Evolutionary conservation across 345 rosid species (phyloP).

Genomic region (Camelina sativa): DNA sequence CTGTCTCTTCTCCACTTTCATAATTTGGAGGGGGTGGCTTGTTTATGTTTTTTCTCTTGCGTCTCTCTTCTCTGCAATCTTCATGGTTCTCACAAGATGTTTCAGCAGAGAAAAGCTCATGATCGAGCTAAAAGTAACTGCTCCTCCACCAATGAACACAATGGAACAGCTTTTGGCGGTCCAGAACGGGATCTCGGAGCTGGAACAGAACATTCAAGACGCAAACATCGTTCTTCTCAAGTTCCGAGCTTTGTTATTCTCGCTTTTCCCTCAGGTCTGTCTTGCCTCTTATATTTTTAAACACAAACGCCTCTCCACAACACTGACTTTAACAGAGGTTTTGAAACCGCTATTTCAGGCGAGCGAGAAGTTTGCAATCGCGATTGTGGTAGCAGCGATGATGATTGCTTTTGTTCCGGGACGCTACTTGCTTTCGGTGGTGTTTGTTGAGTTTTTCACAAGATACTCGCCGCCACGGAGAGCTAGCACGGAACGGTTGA

Average conservation of each 20-base stretch:
- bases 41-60: slow-evolving; percentile 60
- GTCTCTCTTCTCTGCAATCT: slow-evolving; percentile 57
- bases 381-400: slow-evolving; percentile 57
- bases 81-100: slow-evolving; percentile 69
- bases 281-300: not conserved
- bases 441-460: slow-evolving; percentile 75
- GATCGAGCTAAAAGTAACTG: slow-evolving; percentile 67
- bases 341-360: slow-evolving; percentile 54
- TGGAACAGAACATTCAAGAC: slow-evolving; percentile 80
- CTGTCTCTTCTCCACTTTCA: slow-evolving; percentile 62
- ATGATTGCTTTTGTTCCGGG: slow-evolving; percentile 59
- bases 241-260: slow-evolving; percentile 74
- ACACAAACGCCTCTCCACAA: not conserved
- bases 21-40: slow-evolving; percentile 83
- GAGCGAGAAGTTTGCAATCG: slow-evolving; percentile 68
- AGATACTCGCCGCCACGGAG: slow-evolving; percentile 77
- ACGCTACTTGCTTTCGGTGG: slow-evolving; percentile 57
- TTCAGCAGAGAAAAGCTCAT: slow-evolving; percentile 59
- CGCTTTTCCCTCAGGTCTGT: slow-evolving; percentile 78
- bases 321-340: not conserved
- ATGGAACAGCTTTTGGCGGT: slow-evolving; percentile 98
- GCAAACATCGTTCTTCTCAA: slow-evolving; percentile 84
- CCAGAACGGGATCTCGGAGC: slow-evolving; percentile 80
- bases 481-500: slow-evolving; percentile 70
- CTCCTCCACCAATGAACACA: slow-evolving; percentile 88